Percentiles rank a stretch among this genome's conserved stretches.
Conservation (phyloP, 805 yeast species). For the Pichia cephalocereana region DNA sequence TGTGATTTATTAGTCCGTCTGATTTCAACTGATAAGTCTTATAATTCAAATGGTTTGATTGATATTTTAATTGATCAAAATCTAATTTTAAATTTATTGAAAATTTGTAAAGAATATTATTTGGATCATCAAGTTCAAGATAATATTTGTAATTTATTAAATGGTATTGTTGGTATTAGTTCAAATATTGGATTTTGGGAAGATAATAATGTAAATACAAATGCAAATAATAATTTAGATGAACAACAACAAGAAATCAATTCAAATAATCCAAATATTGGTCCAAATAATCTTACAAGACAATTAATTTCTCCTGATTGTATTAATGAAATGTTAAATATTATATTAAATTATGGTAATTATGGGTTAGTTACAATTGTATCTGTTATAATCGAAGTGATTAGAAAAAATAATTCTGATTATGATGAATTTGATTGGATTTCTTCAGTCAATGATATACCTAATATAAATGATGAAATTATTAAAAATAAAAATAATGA, state of each 20-base stretch:
- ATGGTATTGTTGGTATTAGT: slow-evolving; percentile 64
- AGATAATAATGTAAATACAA: slow-evolving; percentile 8
- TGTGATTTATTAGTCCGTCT: slow-evolving; percentile 84
- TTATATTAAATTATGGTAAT: slow-evolving; percentile 72
- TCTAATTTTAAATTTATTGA: slow-evolving; percentile 59
- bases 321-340: slow-evolving; percentile 56
- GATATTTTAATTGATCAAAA: slow-evolving; percentile 63
- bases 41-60: slow-evolving; percentile 76
- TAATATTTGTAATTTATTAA: slow-evolving; percentile 62
- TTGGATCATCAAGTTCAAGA: slow-evolving; percentile 28
- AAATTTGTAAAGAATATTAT: slow-evolving; percentile 40
- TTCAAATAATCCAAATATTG: slow-evolving; percentile 73
- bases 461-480: neutral
- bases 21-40: slow-evolving; percentile 86
- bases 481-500: neutral
- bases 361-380: slow-evolving; percentile 85
- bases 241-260: slow-evolving; percentile 39
- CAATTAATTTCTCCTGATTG: slow-evolving; percentile 71
- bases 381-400: slow-evolving; percentile 85
- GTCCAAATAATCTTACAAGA: slow-evolving; percentile 90
- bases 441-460: slow-evolving; percentile 12
- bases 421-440: slow-evolving; percentile 53
- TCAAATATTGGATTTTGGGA: slow-evolving; percentile 30
- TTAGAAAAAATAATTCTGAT: slow-evolving; percentile 91
- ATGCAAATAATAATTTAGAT: slow-evolving; percentile 27